phyloP scores from a whole-genome alignment of 2,329 filamentous ascomycete genomes.

The Podosphaera fusca region DNA sequence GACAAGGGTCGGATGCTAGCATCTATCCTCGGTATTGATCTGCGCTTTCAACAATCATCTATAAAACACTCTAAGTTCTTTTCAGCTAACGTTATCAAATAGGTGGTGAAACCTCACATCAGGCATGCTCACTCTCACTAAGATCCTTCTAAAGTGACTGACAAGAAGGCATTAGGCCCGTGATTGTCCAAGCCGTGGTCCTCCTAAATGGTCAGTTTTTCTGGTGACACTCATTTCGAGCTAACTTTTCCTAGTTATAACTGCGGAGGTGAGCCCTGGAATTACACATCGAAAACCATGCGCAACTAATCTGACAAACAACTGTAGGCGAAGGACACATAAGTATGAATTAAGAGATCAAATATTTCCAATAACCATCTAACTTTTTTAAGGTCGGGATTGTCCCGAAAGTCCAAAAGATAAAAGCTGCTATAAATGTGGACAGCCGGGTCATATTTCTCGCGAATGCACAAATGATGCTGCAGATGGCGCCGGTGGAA shows the following conservation, averaged over 20 bases:
- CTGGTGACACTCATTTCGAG: background rate
- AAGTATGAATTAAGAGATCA: constrained; percentile 28
- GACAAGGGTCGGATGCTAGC: background rate
- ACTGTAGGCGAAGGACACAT: constrained; percentile 44
- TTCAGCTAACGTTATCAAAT: constrained; percentile 4
- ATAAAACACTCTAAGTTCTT: background rate
- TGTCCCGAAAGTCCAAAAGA: constrained; percentile 79
- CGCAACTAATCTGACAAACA: constrained; percentile 14
- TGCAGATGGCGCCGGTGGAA: constrained; percentile 14
- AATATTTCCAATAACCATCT: constrained; percentile 7
- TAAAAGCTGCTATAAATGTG: constrained; percentile 60
- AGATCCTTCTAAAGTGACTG: constrained; percentile 6
- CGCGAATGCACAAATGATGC: constrained; percentile 33
- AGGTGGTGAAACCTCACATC: constrained; percentile 54
- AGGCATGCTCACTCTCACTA: constrained; percentile 28
- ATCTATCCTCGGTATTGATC: background rate
- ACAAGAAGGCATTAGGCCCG: constrained; percentile 33
- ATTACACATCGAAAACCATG: background rate
- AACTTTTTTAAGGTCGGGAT: constrained; percentile 46
- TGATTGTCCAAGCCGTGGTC: constrained; percentile 67
- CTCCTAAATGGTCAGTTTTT: constrained; percentile 49
- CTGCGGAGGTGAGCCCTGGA: constrained; percentile 41
- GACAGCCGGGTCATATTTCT: constrained; percentile 70
- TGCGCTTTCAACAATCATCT: background rate
- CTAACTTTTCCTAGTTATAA: constrained; percentile 38